These are phyloP conservation scores for Stachybotrys echinatus DNA, from an alignment of 2,329 filamentous ascomycete genomes.

Conservation along the genomic window DNA sequence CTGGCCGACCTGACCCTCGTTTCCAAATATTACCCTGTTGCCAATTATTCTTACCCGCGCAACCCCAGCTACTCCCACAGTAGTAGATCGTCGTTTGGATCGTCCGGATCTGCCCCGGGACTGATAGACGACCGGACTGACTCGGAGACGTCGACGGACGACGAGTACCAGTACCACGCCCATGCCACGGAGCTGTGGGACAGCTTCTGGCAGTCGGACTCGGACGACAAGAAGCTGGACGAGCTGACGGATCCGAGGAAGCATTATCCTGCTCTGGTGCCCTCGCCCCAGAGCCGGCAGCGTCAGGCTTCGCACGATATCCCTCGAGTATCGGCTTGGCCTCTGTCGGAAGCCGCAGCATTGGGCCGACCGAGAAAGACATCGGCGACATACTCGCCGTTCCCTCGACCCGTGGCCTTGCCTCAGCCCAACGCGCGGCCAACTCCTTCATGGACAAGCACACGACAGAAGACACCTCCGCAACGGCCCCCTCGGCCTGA, in stretches of 20 bases:
- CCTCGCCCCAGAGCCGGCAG: conserved; percentile 19
- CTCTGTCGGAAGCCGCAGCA: conserved; percentile 15
- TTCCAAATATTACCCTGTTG: conserved; percentile 31
- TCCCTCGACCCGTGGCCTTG: conserved; percentile 30
- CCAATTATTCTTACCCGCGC: conserved; percentile 35
- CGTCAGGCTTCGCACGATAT: conserved; percentile 14
- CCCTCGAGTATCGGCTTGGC: conserved; percentile 18
- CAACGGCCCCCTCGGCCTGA: conserved; percentile 22
- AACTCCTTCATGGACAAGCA: conserved; percentile 21
- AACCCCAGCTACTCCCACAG: conserved; percentile 15
- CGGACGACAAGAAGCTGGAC: conserved; percentile 8
- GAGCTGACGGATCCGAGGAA: conserved; percentile 13
- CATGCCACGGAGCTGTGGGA: conserved; percentile 45
- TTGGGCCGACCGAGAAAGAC: conserved; percentile 14
- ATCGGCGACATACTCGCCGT: conserved; percentile 33
- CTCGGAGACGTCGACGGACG: conserved; percentile 45
- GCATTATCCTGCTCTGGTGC: conserved; percentile 24
- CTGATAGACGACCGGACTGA: conserved; percentile 46
- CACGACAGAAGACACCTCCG: conserved; percentile 15
- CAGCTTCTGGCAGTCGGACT: conserved; percentile 37
- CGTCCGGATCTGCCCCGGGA: conserved; percentile 39
- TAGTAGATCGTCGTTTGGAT: conserved; percentile 39
- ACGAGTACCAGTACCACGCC: conserved; percentile 43
- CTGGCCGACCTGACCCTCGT: conserved; percentile 32
- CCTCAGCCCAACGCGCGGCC: conserved; percentile 23